Evolutionary conservation across 768 basidiomycete species (phyloP).

Genomic region (Gloeopeniophorella convolvens): DNA sequence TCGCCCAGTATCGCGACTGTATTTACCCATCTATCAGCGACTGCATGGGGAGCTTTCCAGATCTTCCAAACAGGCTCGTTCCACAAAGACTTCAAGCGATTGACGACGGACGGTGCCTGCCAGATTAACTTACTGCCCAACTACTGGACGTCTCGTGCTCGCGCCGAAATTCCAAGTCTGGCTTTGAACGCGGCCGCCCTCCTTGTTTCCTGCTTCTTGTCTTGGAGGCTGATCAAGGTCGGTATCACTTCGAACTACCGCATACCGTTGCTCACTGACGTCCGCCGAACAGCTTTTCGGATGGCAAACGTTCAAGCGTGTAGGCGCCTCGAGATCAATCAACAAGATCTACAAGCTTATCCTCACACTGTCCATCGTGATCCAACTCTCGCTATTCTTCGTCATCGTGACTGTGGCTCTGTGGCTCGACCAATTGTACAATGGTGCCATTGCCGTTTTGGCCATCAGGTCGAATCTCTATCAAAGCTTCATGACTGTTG

Average conservation of each 20-base stretch:
- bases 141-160: slow-evolving; percentile 58
- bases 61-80: slow-evolving; percentile 55
- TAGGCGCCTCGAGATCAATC: slow-evolving; percentile 68
- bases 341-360: slow-evolving; percentile 71
- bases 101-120: slow-evolving; percentile 65
- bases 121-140: slow-evolving; percentile 44
- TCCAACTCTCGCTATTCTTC: slow-evolving; percentile 77
- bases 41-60: slow-evolving; percentile 67
- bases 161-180: slow-evolving; percentile 59
- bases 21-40: slow-evolving; percentile 66
- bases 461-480: slow-evolving; percentile 42
- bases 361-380: slow-evolving; percentile 59
- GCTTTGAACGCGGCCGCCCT: slow-evolving; percentile 56
- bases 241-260: not conserved
- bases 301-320: slow-evolving; percentile 85
- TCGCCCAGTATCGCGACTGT: slow-evolving; percentile 49
- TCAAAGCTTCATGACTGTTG: slow-evolving; percentile 47
- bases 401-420: slow-evolving; percentile 60
- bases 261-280: not conserved
- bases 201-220: slow-evolving; percentile 54
- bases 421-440: slow-evolving; percentile 73
- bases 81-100: slow-evolving; percentile 44
- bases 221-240: slow-evolving; percentile 73
- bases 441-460: slow-evolving; percentile 54
- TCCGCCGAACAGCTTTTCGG: slow-evolving; percentile 49